Evolutionary conservation across 768 basidiomycete species (phyloP).

Genomic region (Termitomyces sp.): DNA sequence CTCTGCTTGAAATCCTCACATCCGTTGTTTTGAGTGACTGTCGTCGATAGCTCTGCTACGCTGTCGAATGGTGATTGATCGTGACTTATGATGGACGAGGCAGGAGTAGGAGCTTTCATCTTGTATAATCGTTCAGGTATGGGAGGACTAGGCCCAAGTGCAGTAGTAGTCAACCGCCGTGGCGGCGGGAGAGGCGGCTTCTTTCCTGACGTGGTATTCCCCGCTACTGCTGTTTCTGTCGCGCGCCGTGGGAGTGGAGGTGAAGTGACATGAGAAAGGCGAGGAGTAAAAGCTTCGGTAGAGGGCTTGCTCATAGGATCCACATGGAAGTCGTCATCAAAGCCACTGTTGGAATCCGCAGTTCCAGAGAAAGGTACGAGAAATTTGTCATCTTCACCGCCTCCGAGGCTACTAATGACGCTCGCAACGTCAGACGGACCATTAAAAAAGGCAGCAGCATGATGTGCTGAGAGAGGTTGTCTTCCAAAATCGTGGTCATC

Average conservation of each 20-base stretch:
- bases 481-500: slow-evolving; percentile 46
- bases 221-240: slow-evolving; percentile 15
- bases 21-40: slow-evolving; percentile 18
- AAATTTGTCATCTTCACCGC: slow-evolving; percentile 39
- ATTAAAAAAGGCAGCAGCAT: slow-evolving; percentile 37
- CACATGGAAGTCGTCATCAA: slow-evolving; percentile 14
- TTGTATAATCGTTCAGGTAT: slow-evolving; percentile 40
- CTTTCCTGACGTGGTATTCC: slow-evolving; percentile 24
- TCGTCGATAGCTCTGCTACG: slow-evolving; percentile 37
- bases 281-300: background rate
- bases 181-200: slow-evolving; percentile 63
- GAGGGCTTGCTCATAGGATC: background rate
- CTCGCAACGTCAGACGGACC: slow-evolving; percentile 37
- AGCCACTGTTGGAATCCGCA: slow-evolving; percentile 1
- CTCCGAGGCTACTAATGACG: slow-evolving; percentile 35
- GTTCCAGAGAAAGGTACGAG: slow-evolving; percentile 15
- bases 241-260: slow-evolving; percentile 18
- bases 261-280: slow-evolving; percentile 4
- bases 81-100: slow-evolving; percentile 33
- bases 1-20: slow-evolving; percentile 62
- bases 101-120: slow-evolving; percentile 19
- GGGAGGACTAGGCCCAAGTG: slow-evolving; percentile 32
- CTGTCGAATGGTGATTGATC: slow-evolving; percentile 67
- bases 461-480: slow-evolving; percentile 35
- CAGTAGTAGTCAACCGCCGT: slow-evolving; percentile 33